Conservation (phyloP, 768 basidiomycete genomes). For the Panus rudis region DNA sequence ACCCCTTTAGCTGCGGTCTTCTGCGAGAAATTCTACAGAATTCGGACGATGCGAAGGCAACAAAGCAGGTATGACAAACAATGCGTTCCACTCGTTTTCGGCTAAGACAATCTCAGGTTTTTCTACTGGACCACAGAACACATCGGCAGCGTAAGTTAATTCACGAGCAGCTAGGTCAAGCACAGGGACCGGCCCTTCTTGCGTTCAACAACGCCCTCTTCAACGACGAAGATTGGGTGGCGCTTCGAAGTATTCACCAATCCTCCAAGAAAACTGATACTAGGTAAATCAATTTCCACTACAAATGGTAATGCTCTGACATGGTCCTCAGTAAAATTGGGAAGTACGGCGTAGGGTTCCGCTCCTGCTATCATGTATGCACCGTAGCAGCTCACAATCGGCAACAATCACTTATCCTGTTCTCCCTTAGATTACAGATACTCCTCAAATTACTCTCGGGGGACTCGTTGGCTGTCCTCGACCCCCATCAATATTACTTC, state of each 20-base stretch:
- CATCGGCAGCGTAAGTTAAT: conserved; percentile 23
- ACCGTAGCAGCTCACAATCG: background rate
- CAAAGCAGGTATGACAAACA: conserved; percentile 29
- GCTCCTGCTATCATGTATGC: conserved; percentile 42
- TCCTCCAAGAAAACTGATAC: conserved; percentile 41
- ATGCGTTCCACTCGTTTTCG: background rate
- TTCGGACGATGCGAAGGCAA: conserved; percentile 43
- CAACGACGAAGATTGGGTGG: conserved; percentile 35
- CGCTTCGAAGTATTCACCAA: conserved; percentile 33
- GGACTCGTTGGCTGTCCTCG: conserved; percentile 33
- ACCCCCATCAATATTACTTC: conserved; percentile 31
- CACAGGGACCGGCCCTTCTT: conserved; percentile 40
- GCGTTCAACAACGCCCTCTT: conserved; percentile 42
- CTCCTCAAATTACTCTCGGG: conserved; percentile 42
- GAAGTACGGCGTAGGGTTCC: conserved; percentile 48
- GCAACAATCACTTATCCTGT: background rate
- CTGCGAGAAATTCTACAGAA: conserved; percentile 43
- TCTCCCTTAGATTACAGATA: conserved; percentile 38
- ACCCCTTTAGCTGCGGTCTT: conserved; percentile 39
- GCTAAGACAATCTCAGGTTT: conserved; percentile 23
- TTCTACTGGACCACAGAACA: conserved; percentile 34
- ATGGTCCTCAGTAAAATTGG: conserved; percentile 36
- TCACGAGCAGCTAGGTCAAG: conserved; percentile 19
- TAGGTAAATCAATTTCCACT: conserved; percentile 26
- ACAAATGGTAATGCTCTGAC: conserved; percentile 2